Percentiles rank a stretch among this genome's conserved stretches.
Conservation (phyloP, 768 basidiomycete genomes). For the Tricholoma furcatifolium region DNA sequence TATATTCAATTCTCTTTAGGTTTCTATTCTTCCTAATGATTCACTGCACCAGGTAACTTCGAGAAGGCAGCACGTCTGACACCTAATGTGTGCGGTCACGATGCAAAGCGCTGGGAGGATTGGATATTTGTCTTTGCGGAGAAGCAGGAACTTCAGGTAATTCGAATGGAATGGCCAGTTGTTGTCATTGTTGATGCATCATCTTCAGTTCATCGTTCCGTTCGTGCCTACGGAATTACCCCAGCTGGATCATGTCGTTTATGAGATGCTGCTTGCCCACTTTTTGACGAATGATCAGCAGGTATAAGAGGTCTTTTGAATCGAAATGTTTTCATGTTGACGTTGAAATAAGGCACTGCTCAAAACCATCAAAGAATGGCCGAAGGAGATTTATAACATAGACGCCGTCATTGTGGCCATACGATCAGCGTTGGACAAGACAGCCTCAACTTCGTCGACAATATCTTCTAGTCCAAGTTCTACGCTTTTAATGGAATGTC, state of each 20-base stretch:
- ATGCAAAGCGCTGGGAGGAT: slow-evolving; percentile 87
- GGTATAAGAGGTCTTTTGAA: slow-evolving; percentile 36
- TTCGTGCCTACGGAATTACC: slow-evolving; percentile 84
- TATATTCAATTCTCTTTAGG: slow-evolving; percentile 26
- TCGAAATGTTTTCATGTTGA: neutral
- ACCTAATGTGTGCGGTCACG: slow-evolving; percentile 81
- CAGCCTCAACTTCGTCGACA: slow-evolving; percentile 47
- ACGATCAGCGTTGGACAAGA: slow-evolving; percentile 73
- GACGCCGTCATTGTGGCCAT: slow-evolving; percentile 87
- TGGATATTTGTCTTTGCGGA: slow-evolving; percentile 93
- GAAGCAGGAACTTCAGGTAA: slow-evolving; percentile 73
- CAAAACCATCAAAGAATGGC: slow-evolving; percentile 84
- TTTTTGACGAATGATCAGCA: slow-evolving; percentile 76
- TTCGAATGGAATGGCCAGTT: neutral
- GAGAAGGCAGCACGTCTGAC: slow-evolving; percentile 78
- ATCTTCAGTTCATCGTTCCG: slow-evolving; percentile 76
- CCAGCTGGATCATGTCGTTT: slow-evolving; percentile 78
- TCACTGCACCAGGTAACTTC: slow-evolving; percentile 43
- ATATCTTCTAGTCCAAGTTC: slow-evolving; percentile 44
- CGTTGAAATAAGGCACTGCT: slow-evolving; percentile 57
- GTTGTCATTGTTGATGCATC: slow-evolving; percentile 1
- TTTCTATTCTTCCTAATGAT: neutral
- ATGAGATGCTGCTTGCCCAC: slow-evolving; percentile 93
- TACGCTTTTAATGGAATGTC: slow-evolving; percentile 84
- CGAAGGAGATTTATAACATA: slow-evolving; percentile 86